Conservation (phyloP, 805 yeast species). For the Lachancea sp. region DNA sequence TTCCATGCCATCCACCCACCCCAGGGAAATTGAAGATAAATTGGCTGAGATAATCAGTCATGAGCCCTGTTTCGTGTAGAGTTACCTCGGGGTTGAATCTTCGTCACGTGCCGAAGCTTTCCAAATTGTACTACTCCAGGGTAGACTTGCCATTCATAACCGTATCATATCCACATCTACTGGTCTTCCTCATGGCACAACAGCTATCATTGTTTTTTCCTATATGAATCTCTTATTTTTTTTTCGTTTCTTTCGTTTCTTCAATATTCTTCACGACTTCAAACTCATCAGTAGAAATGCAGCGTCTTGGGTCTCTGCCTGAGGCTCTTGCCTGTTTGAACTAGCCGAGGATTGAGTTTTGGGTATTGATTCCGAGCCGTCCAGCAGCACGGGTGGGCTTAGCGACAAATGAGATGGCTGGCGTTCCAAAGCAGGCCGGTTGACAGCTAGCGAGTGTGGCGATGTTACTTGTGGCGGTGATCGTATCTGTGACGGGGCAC, state of each 20-base stretch:
- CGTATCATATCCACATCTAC: too few relatives aligned
- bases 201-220: background rate
- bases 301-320: constrained; percentile 21
- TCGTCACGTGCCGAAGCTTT: too few relatives aligned
- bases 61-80: too few relatives aligned
- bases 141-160: too few relatives aligned
- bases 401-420: constrained; percentile 7
- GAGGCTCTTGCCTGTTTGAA: constrained; percentile 5
- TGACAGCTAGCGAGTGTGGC: constrained; percentile 1
- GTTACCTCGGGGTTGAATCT: too few relatives aligned
- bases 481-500: constrained; percentile 12
- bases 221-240: background rate
- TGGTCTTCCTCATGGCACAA: too few relatives aligned
- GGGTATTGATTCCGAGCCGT: constrained; percentile 1
- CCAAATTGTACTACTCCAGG: too few relatives aligned
- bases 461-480: constrained; percentile 11
- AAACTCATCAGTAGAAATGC: constrained; percentile 30
- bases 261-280: constrained; percentile 17
- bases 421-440: background rate
- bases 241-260: background rate
- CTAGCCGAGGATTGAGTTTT: background rate
- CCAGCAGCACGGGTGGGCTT: constrained; percentile 5
- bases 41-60: too few relatives aligned
- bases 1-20: background rate
- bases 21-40: too few relatives aligned